These are phyloP conservation scores for Ulota crispa DNA, from an alignment of 225 moss, liverwort and hornwort genomes.

Conservation along the genomic window DNA sequence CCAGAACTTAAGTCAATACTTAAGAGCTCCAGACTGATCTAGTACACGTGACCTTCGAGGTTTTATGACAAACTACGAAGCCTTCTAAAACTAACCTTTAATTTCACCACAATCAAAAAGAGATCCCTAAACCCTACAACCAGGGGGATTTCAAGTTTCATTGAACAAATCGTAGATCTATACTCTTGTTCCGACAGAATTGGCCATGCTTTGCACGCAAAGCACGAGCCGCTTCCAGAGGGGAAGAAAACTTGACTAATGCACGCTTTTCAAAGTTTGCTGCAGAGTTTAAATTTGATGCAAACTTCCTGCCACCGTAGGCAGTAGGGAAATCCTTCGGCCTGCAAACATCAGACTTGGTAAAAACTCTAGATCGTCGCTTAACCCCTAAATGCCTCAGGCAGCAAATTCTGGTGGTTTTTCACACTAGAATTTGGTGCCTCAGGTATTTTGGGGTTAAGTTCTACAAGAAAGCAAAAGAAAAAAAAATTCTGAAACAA, in stretches of 20 bases:
- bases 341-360: constrained; percentile 19
- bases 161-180: constrained; percentile 72
- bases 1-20: neutral
- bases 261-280: constrained; percentile 48
- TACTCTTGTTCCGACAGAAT: constrained; percentile 53
- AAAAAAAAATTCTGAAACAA: neutral
- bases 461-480: neutral
- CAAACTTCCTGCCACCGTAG: constrained; percentile 11
- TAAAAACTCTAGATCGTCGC: constrained; percentile 1
- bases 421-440: too few relatives aligned
- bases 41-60: neutral
- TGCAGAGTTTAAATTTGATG: constrained; percentile 9
- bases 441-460: neutral
- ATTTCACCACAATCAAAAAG: neutral
- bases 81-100: neutral
- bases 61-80: neutral
- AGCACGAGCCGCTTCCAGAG: constrained; percentile 76
- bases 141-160: constrained; percentile 14
- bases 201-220: constrained; percentile 75
- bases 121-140: neutral
- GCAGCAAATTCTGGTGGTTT: too few relatives aligned
- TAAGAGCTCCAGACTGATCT: neutral
- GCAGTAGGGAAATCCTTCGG: constrained; percentile 30
- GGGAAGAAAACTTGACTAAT: constrained; percentile 68
- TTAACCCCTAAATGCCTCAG: too few relatives aligned